Conservation (phyloP, 2,329 filamentous ascomycete genomes). For the Trichophyton mentagrophytes region DNA sequence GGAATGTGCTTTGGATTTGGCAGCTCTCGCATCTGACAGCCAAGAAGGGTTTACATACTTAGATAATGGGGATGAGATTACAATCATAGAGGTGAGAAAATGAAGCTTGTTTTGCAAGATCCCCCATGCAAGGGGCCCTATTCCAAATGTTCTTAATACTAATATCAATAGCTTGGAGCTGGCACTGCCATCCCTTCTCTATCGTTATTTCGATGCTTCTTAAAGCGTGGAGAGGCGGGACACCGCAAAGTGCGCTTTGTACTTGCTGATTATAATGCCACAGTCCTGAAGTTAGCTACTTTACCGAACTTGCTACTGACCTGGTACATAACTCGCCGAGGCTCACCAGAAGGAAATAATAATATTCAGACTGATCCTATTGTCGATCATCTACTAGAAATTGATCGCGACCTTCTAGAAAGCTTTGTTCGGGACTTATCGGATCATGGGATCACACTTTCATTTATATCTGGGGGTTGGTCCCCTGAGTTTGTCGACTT, state of each 20-base stretch:
- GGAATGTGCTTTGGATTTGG: slow-evolving; percentile 52
- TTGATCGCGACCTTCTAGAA: slow-evolving; percentile 36
- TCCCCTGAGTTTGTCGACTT: slow-evolving; percentile 36
- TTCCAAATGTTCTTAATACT: not conserved
- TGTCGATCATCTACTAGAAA: slow-evolving; percentile 28
- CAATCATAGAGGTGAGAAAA: slow-evolving; percentile 27
- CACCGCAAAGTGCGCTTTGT: slow-evolving; percentile 37
- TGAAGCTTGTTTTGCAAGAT: not conserved
- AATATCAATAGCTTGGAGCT: slow-evolving; percentile 40
- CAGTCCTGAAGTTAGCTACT: slow-evolving; percentile 48
- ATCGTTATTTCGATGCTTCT: slow-evolving; percentile 38
- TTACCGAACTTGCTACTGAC: slow-evolving; percentile 49
- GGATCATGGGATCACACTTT: slow-evolving; percentile 35
- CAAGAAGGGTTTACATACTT: slow-evolving; percentile 15
- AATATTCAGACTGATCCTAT: slow-evolving; percentile 13
- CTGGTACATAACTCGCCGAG: slow-evolving; percentile 25
- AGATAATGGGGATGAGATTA: slow-evolving; percentile 23
- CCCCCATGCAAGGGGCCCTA: too few species aligned
- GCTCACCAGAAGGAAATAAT: not conserved
- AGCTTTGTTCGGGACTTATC: slow-evolving; percentile 35
- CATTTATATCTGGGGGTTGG: slow-evolving; percentile 50
- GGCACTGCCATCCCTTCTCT: slow-evolving; percentile 49
- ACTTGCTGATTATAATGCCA: slow-evolving; percentile 49
- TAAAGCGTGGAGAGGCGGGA: not conserved
- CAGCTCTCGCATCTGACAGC: slow-evolving; percentile 17